phyloP scores from a whole-genome alignment of 1,139 yeast species.

The Suhomyces choctaworum region DNA sequence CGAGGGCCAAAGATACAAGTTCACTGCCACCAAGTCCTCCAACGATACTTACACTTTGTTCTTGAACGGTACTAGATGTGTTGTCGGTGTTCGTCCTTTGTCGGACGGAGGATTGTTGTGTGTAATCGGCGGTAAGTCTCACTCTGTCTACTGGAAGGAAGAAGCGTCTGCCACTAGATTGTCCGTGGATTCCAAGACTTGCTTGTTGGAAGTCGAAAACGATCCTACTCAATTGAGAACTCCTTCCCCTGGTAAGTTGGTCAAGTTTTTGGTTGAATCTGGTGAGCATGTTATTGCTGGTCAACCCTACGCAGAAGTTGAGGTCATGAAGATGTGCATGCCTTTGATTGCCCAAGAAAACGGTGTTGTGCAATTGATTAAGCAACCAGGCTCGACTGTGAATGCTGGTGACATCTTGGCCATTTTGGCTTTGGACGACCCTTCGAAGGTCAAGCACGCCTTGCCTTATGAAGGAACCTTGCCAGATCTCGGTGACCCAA shows the following conservation, averaged over 20 bases:
- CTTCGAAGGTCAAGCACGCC: constrained; percentile 96
- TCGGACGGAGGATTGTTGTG: constrained; percentile 93
- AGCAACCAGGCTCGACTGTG: constrained; percentile 98
- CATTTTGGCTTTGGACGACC: constrained; percentile 90
- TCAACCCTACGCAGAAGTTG: constrained; percentile 96
- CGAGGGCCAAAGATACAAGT: constrained; percentile 89
- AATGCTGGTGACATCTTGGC: constrained; percentile 97
- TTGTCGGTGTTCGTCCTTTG: constrained; percentile 80
- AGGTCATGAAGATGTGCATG: constrained; percentile 99
- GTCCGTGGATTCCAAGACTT: constrained; percentile 93
- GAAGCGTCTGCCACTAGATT: constrained; percentile 96
- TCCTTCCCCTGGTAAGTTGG: constrained; percentile 98
- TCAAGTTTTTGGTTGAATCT: constrained; percentile 87
- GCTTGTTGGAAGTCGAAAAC: constrained; percentile 88
- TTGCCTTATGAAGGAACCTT: constrained; percentile 92
- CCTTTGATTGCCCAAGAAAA: constrained; percentile 89
- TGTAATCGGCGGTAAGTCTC: constrained; percentile 89
- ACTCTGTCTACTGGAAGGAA: constrained; percentile 95
- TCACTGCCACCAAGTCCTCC: constrained; percentile 93
- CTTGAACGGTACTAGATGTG: constrained; percentile 88
- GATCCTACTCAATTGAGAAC: constrained; percentile 98
- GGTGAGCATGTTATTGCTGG: constrained; percentile 94
- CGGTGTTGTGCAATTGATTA: constrained; percentile 88
- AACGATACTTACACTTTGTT: constrained; percentile 82
- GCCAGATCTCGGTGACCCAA: constrained; percentile 85